Evolutionary conservation across 768 basidiomycete genomes (phyloP), one percentile per base, ranked within the genome.

Genomic region (Lentinula guzmanii): DNA sequence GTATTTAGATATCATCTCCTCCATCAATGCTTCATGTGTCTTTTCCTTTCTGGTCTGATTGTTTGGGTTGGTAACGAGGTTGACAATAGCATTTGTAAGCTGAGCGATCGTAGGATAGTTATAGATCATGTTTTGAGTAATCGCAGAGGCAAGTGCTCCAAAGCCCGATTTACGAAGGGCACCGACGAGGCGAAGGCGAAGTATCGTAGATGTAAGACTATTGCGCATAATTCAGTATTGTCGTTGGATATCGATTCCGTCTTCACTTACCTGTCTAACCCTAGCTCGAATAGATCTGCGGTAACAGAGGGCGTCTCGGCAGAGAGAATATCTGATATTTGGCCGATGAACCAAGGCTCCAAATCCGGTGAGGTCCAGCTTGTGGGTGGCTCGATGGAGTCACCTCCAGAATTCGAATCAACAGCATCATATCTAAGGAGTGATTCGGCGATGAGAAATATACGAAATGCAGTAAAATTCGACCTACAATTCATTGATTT

Each of bases 401-500:
- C 34, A 2, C 58, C 58, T 21, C 58, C 58, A n/a, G 46, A 48
- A 16, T 59, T 59, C 15, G 46, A 48, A 28, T 59, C 58, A 8
- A 59, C 33, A 0, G 58, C 34, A 34, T 48, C 58, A n/a, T 59
- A 59, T 60, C 65, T 71, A 24, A 60, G 11, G 41, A 45, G 21
- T 6, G 3, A 11, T 18, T 48, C 46, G 21, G 46, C 43, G n/a
- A 37, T 41, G 6, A 10, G 68, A 65, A 7, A 69, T 50, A 5
- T 62, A 61, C 3, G 69, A 67, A 2, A 64, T 62, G 3, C 59
- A 63, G 3, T 67, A 68, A 8, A 61, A 65, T n/a, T 70, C 70
- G 1, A 75, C 63, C 45, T 67, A 82, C 71, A 79, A 41, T 1
- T 65, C 70, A 7, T 77, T 68, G 1, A 82, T 80, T 63, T 80